Evolutionary conservation across 805 yeast genomes (phyloP).

Genomic region (Pichia nakasei): DNA sequence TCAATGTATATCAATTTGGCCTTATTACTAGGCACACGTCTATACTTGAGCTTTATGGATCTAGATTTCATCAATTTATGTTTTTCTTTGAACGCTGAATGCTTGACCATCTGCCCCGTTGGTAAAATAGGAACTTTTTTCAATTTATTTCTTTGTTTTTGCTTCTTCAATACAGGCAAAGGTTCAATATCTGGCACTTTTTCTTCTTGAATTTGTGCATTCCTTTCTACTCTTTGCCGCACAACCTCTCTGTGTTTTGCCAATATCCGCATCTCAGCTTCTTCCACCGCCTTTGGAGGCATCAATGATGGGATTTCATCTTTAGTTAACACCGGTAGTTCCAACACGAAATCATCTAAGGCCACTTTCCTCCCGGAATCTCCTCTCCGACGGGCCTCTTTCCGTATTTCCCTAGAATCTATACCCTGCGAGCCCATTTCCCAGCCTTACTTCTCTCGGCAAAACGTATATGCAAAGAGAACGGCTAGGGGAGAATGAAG

Average conservation of each 20-base stretch:
- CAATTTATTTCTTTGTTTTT: neutral
- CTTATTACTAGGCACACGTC: constrained; percentile 22
- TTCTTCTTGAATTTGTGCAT: no score
- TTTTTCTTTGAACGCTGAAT: neutral
- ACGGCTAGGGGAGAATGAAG: no score
- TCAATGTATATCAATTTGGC: constrained; percentile 25
- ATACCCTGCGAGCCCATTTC: neutral
- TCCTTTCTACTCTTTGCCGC: neutral
- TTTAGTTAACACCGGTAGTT: constrained; percentile 10
- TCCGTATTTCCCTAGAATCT: constrained; percentile 17
- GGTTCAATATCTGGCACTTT: no score
- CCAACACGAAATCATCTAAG: constrained; percentile 19
- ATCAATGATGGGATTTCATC: neutral
- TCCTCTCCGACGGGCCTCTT: constrained; percentile 26
- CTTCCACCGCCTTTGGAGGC: neutral
- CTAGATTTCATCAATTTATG: neutral
- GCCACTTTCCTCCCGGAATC: constrained; percentile 21
- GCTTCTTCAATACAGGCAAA: no score
- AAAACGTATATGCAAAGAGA: no score
- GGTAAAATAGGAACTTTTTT: neutral
- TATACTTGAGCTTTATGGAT: constrained; percentile 18
- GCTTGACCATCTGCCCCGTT: neutral
- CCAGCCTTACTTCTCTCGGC: no score
- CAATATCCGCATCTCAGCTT: neutral
- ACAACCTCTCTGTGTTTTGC: neutral